phyloP scores from a whole-genome alignment of 306 rosid genomes.

The Morella rubra region DNA sequence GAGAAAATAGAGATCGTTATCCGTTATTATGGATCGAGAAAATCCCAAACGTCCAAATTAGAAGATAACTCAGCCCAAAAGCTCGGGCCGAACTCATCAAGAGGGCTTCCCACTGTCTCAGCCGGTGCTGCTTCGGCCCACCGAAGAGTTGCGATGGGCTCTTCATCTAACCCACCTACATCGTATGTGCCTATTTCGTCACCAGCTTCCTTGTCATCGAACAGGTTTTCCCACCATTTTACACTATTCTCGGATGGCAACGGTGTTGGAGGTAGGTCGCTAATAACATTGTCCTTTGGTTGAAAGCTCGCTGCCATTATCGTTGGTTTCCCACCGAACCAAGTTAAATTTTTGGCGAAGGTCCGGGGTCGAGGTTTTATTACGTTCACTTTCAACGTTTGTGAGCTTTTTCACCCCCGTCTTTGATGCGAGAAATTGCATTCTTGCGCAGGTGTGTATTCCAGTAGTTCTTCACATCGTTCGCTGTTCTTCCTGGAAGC shows the following conservation, averaged over 20 bases:
- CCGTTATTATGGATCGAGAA: not conserved
- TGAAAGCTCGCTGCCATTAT: not conserved
- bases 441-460: conserved; percentile 17
- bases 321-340: not conserved
- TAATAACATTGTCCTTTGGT: not conserved
- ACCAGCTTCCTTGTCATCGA: not conserved
- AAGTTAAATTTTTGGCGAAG: conserved; percentile 7
- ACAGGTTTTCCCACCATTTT: conserved; percentile 6
- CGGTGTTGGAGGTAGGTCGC: not conserved
- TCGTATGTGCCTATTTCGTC: not conserved
- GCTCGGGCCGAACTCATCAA: not conserved
- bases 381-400: not conserved
- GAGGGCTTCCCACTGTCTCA: not conserved
- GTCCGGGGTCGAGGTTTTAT: conserved; percentile 30
- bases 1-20: too few species aligned
- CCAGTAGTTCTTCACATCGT: conserved; percentile 40
- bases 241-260: not conserved
- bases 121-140: not conserved
- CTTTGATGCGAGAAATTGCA: not conserved
- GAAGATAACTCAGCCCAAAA: not conserved
- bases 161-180: not conserved
- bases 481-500: conserved; percentile 35
- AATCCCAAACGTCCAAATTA: not conserved
- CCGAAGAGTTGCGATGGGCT: not conserved
- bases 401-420: not conserved